Percentiles rank a stretch among this genome's conserved stretches.
These are phyloP conservation scores for Penicillium samsonianum DNA, from an alignment of 495 filamentous ascomycete species.

Conservation along the genomic window DNA sequence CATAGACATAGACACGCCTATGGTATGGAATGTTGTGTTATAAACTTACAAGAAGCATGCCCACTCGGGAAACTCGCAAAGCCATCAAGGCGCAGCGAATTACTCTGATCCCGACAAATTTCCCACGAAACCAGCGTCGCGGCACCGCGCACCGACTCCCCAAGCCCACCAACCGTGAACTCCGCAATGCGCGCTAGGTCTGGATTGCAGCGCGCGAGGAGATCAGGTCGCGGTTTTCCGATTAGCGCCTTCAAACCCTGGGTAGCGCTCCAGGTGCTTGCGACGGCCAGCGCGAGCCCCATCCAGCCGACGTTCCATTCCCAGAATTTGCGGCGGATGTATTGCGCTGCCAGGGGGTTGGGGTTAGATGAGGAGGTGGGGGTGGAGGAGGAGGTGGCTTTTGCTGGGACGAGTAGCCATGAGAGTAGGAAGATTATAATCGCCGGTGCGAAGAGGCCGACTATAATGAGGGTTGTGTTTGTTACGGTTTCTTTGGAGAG, in stretches of 20 bases:
- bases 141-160: constrained; percentile 40
- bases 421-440: constrained; percentile 50
- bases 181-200: constrained; percentile 46
- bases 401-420: constrained; percentile 49
- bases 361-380: neutral
- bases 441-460: constrained; percentile 54
- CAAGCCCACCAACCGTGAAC: constrained; percentile 54
- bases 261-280: constrained; percentile 58
- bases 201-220: constrained; percentile 62
- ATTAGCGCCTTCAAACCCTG: constrained; percentile 63
- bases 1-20: neutral
- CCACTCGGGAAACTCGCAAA: constrained; percentile 70
- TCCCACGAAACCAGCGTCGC: constrained; percentile 52
- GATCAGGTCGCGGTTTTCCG: constrained; percentile 65
- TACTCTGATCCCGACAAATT: constrained; percentile 53
- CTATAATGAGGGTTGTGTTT: constrained; percentile 48
- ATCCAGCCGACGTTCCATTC: constrained; percentile 67
- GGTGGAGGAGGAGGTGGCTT: constrained; percentile 7
- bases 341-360: constrained; percentile 30
- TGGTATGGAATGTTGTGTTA: neutral
- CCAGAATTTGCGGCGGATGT: constrained; percentile 47
- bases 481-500: constrained; percentile 58
- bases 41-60: constrained; percentile 62
- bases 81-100: constrained; percentile 52
- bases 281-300: constrained; percentile 59